Percentiles rank a stretch among this genome's conserved stretches.
These are phyloP conservation scores for Aspergillus tubingensis DNA, from an alignment of 2,329 filamentous ascomycete species.

Conservation along the genomic window DNA sequence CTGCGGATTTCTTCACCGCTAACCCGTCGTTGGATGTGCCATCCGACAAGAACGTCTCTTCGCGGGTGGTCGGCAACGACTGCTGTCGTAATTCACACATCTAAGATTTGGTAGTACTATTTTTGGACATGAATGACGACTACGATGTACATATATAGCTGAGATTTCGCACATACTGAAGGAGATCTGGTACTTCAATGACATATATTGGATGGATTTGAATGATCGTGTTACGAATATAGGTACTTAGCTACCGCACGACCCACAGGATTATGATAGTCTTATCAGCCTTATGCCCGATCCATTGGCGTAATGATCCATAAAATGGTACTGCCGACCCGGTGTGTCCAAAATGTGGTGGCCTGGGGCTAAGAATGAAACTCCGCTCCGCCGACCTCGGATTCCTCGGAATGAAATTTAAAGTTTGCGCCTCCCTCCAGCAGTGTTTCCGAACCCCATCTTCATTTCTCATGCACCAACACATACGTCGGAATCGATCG, in stretches of 20 bases:
- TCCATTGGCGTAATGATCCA: too few relatives aligned
- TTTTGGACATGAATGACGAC: slow-evolving; percentile 10
- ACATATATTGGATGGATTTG: not conserved
- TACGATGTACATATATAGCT: slow-evolving; percentile 8
- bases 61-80: slow-evolving; percentile 32
- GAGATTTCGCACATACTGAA: not conserved
- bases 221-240: too few relatives aligned
- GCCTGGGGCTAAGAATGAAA: not conserved
- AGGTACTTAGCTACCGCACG: too few relatives aligned
- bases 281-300: not conserved
- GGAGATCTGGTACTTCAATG: not conserved
- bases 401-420: slow-evolving; percentile 3
- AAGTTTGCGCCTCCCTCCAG: not conserved
- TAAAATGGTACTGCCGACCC: too few relatives aligned
- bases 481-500: not conserved
- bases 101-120: slow-evolving; percentile 10
- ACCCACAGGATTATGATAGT: not conserved
- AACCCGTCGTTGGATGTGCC: slow-evolving; percentile 59
- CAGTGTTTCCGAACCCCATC: not conserved
- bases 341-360: too few relatives aligned
- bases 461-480: too few relatives aligned
- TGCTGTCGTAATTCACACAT: slow-evolving; percentile 38
- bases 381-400: slow-evolving; percentile 1
- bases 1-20: slow-evolving; percentile 56
- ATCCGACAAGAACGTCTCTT: slow-evolving; percentile 38